Conservation (phyloP, 768 basidiomycete species). For the Harrya chromipes region DNA sequence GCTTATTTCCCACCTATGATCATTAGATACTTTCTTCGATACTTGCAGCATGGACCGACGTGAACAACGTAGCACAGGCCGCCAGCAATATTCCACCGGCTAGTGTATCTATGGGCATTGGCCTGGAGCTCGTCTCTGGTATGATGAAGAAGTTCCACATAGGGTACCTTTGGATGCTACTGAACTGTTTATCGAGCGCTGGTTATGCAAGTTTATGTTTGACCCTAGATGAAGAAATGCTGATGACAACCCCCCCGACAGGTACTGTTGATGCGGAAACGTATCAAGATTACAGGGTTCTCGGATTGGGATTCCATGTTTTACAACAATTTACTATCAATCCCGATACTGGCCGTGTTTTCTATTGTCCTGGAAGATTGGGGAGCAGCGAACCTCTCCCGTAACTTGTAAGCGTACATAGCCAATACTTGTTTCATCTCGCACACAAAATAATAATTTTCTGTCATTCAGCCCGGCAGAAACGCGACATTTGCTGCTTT, state of each 20-base stretch:
- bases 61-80: slow-evolving; percentile 40
- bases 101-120: slow-evolving; percentile 26
- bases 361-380: slow-evolving; percentile 89
- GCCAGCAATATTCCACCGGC: slow-evolving; percentile 21
- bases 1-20: not conserved
- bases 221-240: slow-evolving; percentile 1
- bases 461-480: slow-evolving; percentile 64
- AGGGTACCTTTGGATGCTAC: slow-evolving; percentile 96
- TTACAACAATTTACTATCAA: slow-evolving; percentile 95
- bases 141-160: slow-evolving; percentile 58
- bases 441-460: not conserved
- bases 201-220: slow-evolving; percentile 64
- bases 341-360: slow-evolving; percentile 81
- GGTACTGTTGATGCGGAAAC: slow-evolving; percentile 95
- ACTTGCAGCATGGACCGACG: slow-evolving; percentile 96
- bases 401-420: slow-evolving; percentile 81
- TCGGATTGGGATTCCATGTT: slow-evolving; percentile 99
- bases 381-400: slow-evolving; percentile 68
- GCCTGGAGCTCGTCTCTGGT: slow-evolving; percentile 38
- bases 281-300: slow-evolving; percentile 93
- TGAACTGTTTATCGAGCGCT: slow-evolving; percentile 88
- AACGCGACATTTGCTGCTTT: slow-evolving; percentile 73
- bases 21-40: slow-evolving; percentile 84
- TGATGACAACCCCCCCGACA: slow-evolving; percentile 29
- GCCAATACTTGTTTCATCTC: not conserved